Percentiles rank a stretch among this genome's conserved stretches.
Evolutionary conservation across 192 early-diverging fungal genomes (phyloP).

Genomic region (Coemansia sp.): DNA sequence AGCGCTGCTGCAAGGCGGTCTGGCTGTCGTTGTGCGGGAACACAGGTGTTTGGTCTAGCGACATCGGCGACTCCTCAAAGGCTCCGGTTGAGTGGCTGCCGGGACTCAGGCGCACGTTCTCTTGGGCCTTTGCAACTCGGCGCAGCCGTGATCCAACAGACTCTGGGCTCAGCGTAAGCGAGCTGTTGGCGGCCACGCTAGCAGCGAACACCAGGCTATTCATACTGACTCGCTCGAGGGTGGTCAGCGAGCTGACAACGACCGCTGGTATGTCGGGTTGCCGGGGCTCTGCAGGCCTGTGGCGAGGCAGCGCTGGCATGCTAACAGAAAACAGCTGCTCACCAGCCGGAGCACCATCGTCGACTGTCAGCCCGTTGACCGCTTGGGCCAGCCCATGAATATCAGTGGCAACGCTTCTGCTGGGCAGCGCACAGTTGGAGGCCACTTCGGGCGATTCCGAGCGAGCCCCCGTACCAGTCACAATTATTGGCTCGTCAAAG

Average conservation of each 20-base stretch:
- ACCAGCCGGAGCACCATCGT: neutral
- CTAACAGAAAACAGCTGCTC: slow-evolving; percentile 25
- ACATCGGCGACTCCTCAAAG: slow-evolving; percentile 3
- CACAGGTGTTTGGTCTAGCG: neutral
- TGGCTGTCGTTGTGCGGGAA: neutral
- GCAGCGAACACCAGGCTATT: slow-evolving; percentile 45
- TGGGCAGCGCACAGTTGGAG: neutral
- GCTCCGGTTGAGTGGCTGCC: neutral
- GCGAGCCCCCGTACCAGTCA: neutral
- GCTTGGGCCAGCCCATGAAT: neutral
- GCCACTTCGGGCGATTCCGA: neutral
- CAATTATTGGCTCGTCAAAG: slow-evolving; percentile 34
- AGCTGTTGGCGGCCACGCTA: slow-evolving; percentile 34
- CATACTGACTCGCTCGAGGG: slow-evolving; percentile 27
- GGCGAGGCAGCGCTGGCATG: slow-evolving; percentile 26
- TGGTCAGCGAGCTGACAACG: slow-evolving; percentile 39
- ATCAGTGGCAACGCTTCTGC: neutral
- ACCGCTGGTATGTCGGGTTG: slow-evolving; percentile 6
- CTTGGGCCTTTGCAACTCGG: slow-evolving; percentile 38
- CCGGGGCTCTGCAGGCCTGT: neutral
- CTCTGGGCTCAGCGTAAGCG: slow-evolving; percentile 39
- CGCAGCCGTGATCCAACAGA: slow-evolving; percentile 42
- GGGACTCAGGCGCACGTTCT: slow-evolving; percentile 9
- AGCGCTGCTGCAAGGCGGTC: neutral
- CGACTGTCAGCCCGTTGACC: neutral